Conservation (phyloP, 257 asterid genomes). For the Lycium ferocissimum region DNA sequence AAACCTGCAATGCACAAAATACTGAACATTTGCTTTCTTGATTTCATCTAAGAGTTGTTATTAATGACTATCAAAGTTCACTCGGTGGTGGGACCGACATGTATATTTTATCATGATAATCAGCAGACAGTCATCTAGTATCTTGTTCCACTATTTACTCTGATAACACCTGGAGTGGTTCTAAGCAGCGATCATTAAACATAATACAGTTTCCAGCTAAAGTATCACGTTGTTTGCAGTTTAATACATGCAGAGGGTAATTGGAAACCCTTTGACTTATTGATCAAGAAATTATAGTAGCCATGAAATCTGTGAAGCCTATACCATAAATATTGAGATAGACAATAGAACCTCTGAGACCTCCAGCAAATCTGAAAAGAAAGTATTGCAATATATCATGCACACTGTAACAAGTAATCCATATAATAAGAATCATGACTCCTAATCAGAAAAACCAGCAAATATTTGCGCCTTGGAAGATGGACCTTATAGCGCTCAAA, state of each 20-base stretch:
- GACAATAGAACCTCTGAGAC: background rate
- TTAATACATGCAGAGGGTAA: background rate
- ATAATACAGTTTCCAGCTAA: background rate
- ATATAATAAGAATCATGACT: background rate
- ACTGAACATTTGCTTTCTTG: constrained; percentile 15
- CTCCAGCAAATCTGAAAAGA: background rate
- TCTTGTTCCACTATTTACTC: background rate
- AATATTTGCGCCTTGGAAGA: background rate
- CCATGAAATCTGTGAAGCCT: background rate
- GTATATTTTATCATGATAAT: background rate
- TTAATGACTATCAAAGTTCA: constrained; percentile 1
- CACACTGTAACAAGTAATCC: background rate
- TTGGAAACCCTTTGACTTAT: background rate
- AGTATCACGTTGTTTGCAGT: background rate
- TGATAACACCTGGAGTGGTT: background rate
- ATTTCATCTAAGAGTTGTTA: constrained; percentile 13
- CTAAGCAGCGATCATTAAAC: background rate
- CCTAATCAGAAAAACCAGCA: constrained; percentile 14
- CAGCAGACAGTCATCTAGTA: background rate
- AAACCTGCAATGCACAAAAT: constrained; percentile 54
- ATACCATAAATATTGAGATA: background rate
- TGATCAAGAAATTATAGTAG: background rate
- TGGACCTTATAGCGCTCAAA: background rate
- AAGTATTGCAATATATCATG: background rate
- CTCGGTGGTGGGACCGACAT: background rate